Percentiles rank a stretch among this genome's conserved stretches.
Conservation (phyloP, 768 basidiomycete genomes). For the Hortiboletus flavorubellus region DNA sequence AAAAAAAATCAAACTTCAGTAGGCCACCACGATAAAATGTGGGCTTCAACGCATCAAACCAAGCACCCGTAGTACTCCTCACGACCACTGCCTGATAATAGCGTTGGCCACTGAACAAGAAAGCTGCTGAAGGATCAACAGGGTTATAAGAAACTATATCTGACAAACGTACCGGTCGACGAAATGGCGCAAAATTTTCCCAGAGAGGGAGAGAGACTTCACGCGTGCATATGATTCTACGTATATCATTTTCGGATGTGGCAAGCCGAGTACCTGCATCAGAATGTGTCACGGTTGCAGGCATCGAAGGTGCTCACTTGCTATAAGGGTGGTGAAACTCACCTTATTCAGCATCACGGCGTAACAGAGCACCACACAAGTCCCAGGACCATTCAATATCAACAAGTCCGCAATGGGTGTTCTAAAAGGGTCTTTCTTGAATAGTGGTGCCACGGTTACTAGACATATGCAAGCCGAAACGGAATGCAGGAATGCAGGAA, state of each 20-base stretch:
- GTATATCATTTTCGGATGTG: constrained; percentile 74
- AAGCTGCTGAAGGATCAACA: constrained; percentile 47
- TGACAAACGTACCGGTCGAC: constrained; percentile 78
- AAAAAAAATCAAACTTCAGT: neutral
- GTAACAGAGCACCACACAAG: constrained; percentile 76
- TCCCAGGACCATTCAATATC: constrained; percentile 93
- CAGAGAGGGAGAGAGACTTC: constrained; percentile 74
- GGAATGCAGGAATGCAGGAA: constrained; percentile 61
- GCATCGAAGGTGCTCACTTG: neutral
- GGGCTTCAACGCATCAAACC: constrained; percentile 40
- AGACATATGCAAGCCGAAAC: constrained; percentile 59
- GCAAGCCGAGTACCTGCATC: constrained; percentile 68
- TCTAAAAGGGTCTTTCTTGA: constrained; percentile 19
- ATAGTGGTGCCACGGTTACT: constrained; percentile 52
- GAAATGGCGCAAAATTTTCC: constrained; percentile 72
- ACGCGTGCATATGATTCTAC: constrained; percentile 95
- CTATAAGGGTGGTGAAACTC: constrained; percentile 24
- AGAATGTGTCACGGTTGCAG: constrained; percentile 8
- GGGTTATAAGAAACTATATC: constrained; percentile 33
- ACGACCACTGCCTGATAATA: constrained; percentile 38
- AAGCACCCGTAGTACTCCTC: constrained; percentile 63
- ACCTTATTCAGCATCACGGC: constrained; percentile 74
- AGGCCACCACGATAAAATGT: neutral
- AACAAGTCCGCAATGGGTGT: constrained; percentile 65
- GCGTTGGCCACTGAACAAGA: constrained; percentile 84